These are phyloP conservation scores for Chlorella sp. DNA, from an alignment of 139 green algal species.

Conservation along the genomic window DNA sequence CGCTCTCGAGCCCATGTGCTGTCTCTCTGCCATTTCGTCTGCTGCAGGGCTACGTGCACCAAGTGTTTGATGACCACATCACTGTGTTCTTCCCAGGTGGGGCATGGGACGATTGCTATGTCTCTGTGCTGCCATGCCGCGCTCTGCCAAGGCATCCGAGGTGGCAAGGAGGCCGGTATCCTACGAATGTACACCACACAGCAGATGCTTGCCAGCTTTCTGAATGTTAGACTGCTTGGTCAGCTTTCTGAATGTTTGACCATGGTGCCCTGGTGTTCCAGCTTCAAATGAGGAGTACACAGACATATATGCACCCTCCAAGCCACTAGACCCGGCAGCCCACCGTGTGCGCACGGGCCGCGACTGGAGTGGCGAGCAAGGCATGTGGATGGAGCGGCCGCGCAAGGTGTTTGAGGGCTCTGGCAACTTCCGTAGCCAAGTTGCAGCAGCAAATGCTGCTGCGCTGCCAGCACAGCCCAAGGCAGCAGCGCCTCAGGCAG, in stretches of 20 bases:
- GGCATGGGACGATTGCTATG: too few relatives aligned
- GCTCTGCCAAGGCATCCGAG: too few relatives aligned
- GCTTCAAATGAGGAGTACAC: not conserved
- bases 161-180: too few relatives aligned
- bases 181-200: too few relatives aligned
- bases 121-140: too few relatives aligned
- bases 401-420: not conserved
- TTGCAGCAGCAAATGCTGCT: not conserved
- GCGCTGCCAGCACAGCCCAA: not conserved
- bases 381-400: not conserved
- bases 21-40: not conserved
- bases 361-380: not conserved
- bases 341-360: conserved; percentile 25
- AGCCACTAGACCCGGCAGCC: not conserved
- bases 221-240: too few relatives aligned
- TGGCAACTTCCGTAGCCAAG: not conserved
- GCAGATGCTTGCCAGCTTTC: too few relatives aligned
- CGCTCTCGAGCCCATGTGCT: not conserved
- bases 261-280: not conserved
- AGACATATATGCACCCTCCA: not conserved
- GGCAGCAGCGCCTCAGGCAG: not conserved
- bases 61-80: conserved; percentile 20
- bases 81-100: conserved; percentile 17
- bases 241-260: too few relatives aligned
- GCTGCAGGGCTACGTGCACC: conserved; percentile 19